Evolutionary conservation across 495 filamentous ascomycete species (phyloP).

Genomic region (Amniculicola lignicola): DNA sequence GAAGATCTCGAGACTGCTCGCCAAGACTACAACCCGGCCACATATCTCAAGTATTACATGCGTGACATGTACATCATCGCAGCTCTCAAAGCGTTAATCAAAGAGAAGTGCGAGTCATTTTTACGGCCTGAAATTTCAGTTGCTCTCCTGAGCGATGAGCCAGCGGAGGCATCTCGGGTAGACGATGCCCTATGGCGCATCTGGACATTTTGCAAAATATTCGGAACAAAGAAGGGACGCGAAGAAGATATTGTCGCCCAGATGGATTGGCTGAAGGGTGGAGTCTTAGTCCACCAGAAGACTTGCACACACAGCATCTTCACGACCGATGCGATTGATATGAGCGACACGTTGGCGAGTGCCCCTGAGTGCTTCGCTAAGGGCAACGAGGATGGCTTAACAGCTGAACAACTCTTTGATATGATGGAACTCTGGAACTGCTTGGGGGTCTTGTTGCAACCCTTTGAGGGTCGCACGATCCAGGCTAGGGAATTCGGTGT

Average conservation of each 20-base stretch:
- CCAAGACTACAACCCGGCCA: slow-evolving; percentile 54
- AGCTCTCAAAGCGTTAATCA: slow-evolving; percentile 57
- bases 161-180: slow-evolving; percentile 51
- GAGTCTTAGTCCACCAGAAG: slow-evolving; percentile 48
- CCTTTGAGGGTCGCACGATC: slow-evolving; percentile 54
- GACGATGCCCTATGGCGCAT: slow-evolving; percentile 67
- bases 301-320: slow-evolving; percentile 39
- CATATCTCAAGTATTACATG: slow-evolving; percentile 56
- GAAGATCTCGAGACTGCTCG: slow-evolving; percentile 49
- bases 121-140: slow-evolving; percentile 57
- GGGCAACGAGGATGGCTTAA: slow-evolving; percentile 57
- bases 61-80: slow-evolving; percentile 59
- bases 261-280: slow-evolving; percentile 63
- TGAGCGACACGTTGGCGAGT: slow-evolving; percentile 54
- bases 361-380: slow-evolving; percentile 57
- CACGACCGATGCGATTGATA: slow-evolving; percentile 51
- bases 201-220: slow-evolving; percentile 69
- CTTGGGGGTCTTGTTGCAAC: slow-evolving; percentile 55
- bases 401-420: slow-evolving; percentile 57
- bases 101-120: slow-evolving; percentile 57
- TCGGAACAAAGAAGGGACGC: slow-evolving; percentile 57
- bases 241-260: slow-evolving; percentile 63
- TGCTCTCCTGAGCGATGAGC: slow-evolving; percentile 54
- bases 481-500: slow-evolving; percentile 57
- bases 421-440: slow-evolving; percentile 69